Base-by-base conservation (phyloP, 192 early-diverging fungal species). In the Mortierella alpina region DNA sequence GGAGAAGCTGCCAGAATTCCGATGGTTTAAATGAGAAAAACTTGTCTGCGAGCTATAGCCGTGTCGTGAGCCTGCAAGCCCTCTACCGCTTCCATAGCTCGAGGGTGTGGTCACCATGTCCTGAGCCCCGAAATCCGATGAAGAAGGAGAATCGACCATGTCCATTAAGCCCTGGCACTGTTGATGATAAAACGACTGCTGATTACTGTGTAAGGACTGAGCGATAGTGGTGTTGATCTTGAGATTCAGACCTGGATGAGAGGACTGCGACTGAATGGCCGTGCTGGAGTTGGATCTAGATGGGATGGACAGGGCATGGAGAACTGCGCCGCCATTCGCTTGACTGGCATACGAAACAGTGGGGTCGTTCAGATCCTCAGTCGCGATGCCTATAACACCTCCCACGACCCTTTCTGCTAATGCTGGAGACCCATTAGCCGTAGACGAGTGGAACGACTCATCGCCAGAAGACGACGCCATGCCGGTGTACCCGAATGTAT, bases 141-240 rank as follows among this genome's bases (percentile, higher is more conserved):
- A 52, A 12, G 66, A 63, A 17, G 77, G 77, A 5, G 77, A 80
- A 14, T 80, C 70, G 13, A 68, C 66, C 66, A 80, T 72, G 44
- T 80, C 77, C 66, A 80, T 68, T 23, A 72, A 68, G 41, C 77
- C 77, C 7, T 80, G 77, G 46, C 72, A 80, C 58, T 74, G 72
- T 44, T 78, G 75, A 0, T 63, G 68, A 39, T 70, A 78, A 39
- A 64, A 63, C n/a, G 66, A 41, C 4, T 56, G 53, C 1, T 39
- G 12, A 2, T 44, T 56, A 31, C 31, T 31, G 23, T 60, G 22
- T 17, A 65, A 23, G 0, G 59, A 65, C 17, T 65, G 63, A 49
- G 20, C 51, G 50, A 39, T 4, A 40, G 6, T 59, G 55, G 39
- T 44, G 44, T 79, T 79, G 49, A 72, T 60, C 59, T 79, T 79